Evolutionary conservation across 768 basidiomycete species (phyloP).

Genomic region (Crassisporium funariophilum): DNA sequence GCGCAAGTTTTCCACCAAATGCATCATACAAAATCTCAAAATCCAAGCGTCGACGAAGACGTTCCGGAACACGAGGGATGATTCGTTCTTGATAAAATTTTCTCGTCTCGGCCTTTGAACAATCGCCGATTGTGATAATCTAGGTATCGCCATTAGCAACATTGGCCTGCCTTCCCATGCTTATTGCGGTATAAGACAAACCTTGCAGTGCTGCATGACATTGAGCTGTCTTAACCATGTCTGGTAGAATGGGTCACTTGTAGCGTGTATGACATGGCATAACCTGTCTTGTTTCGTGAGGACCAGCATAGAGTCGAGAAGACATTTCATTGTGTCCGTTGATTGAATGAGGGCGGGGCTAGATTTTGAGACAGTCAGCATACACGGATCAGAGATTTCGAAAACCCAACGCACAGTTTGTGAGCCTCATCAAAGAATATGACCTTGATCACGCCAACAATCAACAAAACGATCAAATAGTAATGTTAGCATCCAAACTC

Average conservation of each 20-base stretch:
- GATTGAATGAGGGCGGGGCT: constrained; percentile 79
- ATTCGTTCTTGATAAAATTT: constrained; percentile 66
- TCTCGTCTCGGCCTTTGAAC: constrained; percentile 69
- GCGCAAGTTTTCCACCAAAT: constrained; percentile 83
- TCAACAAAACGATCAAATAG: background rate
- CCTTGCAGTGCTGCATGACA: constrained; percentile 84
- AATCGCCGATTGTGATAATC: constrained; percentile 82
- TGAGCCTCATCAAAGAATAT: constrained; percentile 89
- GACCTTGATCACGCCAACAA: constrained; percentile 32
- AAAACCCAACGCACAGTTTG: constrained; percentile 55
- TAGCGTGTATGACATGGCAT: constrained; percentile 81
- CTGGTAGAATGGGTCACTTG: constrained; percentile 85
- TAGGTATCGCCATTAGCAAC: constrained; percentile 21
- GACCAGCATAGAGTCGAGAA: constrained; percentile 85
- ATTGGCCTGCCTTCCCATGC: background rate
- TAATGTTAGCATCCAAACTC: constrained; percentile 12
- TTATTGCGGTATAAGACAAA: constrained; percentile 22
- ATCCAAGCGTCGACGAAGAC: constrained; percentile 51
- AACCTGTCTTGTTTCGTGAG: constrained; percentile 87
- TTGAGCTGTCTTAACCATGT: constrained; percentile 81
- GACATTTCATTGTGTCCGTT: constrained; percentile 77
- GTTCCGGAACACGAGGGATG: constrained; percentile 69
- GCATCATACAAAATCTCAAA: constrained; percentile 78
- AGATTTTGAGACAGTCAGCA: background rate
- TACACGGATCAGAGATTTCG: background rate